Conservation (phyloP, 495 filamentous ascomycete species). For the Filosporella fistucella region DNA sequence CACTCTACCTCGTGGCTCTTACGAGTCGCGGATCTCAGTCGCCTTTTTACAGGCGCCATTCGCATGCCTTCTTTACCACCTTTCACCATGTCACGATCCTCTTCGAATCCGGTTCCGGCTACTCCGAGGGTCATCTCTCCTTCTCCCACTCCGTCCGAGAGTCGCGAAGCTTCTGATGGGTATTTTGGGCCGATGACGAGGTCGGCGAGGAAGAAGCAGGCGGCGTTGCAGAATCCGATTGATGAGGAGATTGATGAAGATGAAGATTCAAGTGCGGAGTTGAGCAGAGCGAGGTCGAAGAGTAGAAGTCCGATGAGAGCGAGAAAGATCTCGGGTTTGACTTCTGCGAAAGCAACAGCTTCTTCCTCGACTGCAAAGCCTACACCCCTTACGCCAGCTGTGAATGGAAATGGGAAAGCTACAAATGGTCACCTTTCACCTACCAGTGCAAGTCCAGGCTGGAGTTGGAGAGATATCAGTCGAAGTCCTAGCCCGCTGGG, state of each 20-base stretch:
- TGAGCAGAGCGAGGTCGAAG: constrained; percentile 34
- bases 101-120: constrained; percentile 46
- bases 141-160: constrained; percentile 59
- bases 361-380: constrained; percentile 14
- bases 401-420: constrained; percentile 36
- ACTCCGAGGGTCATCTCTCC: constrained; percentile 71
- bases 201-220: constrained; percentile 53
- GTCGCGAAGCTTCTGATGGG: constrained; percentile 31
- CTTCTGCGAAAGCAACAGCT: constrained; percentile 27
- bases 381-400: constrained; percentile 25
- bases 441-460: constrained; percentile 43
- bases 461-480: constrained; percentile 76
- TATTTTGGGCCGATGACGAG: constrained; percentile 55
- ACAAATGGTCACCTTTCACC: constrained; percentile 74
- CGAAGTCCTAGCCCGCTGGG: constrained; percentile 87
- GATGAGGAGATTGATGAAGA: constrained; percentile 37
- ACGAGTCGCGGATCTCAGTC: constrained; percentile 36
- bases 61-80: constrained; percentile 37
- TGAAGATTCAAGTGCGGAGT: constrained; percentile 31
- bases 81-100: constrained; percentile 45
- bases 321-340: constrained; percentile 43
- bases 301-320: constrained; percentile 46
- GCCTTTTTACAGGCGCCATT: constrained; percentile 48
- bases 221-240: constrained; percentile 34
- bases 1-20: constrained; percentile 39